Base-by-base conservation (phyloP, 805 yeast species). In the Teunomyces panamensis region DNA sequence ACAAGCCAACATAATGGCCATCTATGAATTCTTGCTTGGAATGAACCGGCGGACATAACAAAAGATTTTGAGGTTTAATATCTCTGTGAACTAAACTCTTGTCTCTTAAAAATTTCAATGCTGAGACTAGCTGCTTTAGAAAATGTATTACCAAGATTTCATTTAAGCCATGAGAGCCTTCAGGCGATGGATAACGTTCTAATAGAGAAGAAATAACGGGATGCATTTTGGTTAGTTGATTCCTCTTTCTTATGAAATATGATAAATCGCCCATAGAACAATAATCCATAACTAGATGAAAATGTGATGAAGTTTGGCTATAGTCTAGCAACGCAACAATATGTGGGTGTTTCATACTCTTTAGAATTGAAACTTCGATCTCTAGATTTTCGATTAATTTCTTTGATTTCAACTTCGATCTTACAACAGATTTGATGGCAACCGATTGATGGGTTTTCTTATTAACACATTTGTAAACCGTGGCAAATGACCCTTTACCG, bases 401-500 rank as follows among this genome's bases (percentile, higher is more conserved):
- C 74, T 88, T 89, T 60, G 88, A 89, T 65, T 84, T 85, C 54
- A 92, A 77, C 59, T 89, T 84, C 20, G 89, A 81, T 47, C 95
- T 78, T 34, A 87, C 81, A 11, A 95, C 97, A 2, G 92, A 83
- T 67, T 92, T 92, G 61, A 92, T 80, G 8, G 98, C 98, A 36
- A 92, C 94, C 1, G 90, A 78, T 29, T 73, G 70, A 53, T 74
- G 74, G 3, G 79, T 74, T 39, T 69, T 57, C 39, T 71, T 65
- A 57, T 84, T 75, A 48, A 78, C 74, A 45, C 97, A 96, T 67
- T 89, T 90, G 73, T 87, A 92, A 24, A 94, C 99, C 52, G 85
- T 86, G 57, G 99, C 99, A 72, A 94, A 94, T 7, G 96, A 87
- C 30, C 99, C 99, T 58, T 87, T 83, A 20, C 99, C 99, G 46